A percentile compares a stretch with the other conserved stretches of the same genome.
Evolutionary conservation across 2,329 filamentous ascomycete genomes (phyloP).

Genomic region (Thielaviopsis cerberus): DNA sequence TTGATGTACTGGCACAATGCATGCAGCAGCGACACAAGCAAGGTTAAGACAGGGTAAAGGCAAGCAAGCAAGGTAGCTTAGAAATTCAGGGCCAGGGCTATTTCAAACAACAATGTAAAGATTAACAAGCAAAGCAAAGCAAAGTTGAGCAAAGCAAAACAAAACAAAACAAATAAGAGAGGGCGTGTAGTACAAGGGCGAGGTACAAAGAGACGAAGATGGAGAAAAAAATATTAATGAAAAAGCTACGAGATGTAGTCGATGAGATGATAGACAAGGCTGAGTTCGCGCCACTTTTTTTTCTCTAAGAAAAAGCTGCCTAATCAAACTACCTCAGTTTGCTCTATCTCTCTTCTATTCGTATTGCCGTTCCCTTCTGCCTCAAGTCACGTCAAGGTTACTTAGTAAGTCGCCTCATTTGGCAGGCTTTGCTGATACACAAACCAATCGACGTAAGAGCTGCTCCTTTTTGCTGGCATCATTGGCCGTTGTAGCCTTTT

Average conservation of each 20-base stretch:
- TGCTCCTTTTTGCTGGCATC: too few relatives aligned
- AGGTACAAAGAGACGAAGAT: not conserved
- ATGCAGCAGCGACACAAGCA: not conserved
- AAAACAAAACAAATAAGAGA: not conserved
- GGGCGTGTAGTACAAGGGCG: not conserved
- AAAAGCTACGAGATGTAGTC: not conserved
- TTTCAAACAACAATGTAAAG: not conserved
- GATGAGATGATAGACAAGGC: not conserved
- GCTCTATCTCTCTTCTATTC: too few relatives aligned
- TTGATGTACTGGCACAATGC: not conserved
- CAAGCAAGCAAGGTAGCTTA: not conserved
- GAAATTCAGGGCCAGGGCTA: not conserved
- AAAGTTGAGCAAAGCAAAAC: not conserved
- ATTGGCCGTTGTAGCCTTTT: too few relatives aligned
- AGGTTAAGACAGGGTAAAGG: not conserved
- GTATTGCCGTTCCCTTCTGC: too few relatives aligned
- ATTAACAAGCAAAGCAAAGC: not conserved
- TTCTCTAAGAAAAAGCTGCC: too few relatives aligned
- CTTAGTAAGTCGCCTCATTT: too few relatives aligned
- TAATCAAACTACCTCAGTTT: too few relatives aligned
- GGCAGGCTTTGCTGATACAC: too few relatives aligned
- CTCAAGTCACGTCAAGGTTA: too few relatives aligned
- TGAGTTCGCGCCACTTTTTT: not conserved
- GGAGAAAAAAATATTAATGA: not conserved
- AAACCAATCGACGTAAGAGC: too few relatives aligned